Percentiles rank a stretch among this genome's conserved stretches.
phyloP scores from a whole-genome alignment of 2,329 filamentous ascomycete species.

The Venturiaceae sp. region DNA sequence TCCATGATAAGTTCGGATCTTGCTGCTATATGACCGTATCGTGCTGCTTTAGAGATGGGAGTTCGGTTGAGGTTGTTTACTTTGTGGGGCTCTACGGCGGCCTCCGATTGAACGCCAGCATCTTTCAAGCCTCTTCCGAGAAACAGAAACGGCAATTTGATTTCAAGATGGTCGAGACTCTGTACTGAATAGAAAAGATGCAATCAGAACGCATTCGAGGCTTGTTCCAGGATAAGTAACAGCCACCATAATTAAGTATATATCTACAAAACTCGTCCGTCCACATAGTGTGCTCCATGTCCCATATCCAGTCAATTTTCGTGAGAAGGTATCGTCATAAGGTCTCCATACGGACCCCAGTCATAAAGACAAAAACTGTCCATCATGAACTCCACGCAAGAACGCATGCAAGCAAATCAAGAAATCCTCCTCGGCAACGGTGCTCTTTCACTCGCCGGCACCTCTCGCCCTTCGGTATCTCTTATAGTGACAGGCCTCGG shows the following conservation, averaged over 20 bases:
- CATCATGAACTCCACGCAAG: not conserved
- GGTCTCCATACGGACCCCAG: not conserved
- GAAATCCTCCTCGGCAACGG: not conserved
- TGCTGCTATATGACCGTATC: not conserved
- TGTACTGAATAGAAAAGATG: not conserved
- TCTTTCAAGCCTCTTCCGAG: no score
- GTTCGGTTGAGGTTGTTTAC: not conserved
- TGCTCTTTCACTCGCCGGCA: constrained; percentile 6
- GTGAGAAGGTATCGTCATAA: not conserved
- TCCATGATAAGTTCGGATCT: not conserved
- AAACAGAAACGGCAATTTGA: no score
- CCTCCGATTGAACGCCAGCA: no score
- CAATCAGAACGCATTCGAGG: not conserved
- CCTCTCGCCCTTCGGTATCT: constrained; percentile 4
- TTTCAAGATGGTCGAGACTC: no score
- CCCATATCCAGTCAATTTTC: not conserved
- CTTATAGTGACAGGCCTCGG: not conserved
- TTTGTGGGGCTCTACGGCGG: no score
- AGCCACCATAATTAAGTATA: not conserved
- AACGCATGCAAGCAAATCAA: not conserved
- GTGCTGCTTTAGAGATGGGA: not conserved
- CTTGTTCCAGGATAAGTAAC: not conserved
- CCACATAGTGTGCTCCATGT: not conserved
- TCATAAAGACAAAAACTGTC: not conserved
- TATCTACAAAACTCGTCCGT: not conserved